Evolutionary conservation across 2,329 filamentous ascomycete species (phyloP), one percentile per base, ranked within the genome.

Genomic region (Pestalotiopsis sp.): DNA sequence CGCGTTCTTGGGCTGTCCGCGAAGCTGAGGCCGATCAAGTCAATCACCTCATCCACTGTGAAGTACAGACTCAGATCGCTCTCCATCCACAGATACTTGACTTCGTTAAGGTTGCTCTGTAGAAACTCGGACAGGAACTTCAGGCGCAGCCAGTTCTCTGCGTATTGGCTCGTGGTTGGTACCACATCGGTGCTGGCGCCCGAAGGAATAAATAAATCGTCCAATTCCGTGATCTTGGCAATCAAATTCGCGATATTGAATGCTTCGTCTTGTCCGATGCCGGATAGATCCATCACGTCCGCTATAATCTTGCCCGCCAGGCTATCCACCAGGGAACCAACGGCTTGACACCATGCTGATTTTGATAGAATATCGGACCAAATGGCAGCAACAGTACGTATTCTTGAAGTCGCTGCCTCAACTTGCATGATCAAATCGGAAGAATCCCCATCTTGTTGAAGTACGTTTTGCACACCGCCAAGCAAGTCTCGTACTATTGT

Each of bases 41-140:
- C 89, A 41, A 91, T 78, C 14, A 91, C 87, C 79, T 91, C 89
- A 4, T 85, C 84, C 7, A 81, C 83, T 0, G 86, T 83, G 73
- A 91, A 91, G 76, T 91, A 90, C 49, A 91, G 76, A 71, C 88
- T 90, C 57, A 92, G 80, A 76, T 91, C 89, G 77, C 88, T 89
- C 71, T 92, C 89, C 73, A 87, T 84, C 90, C 90, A 92, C 49
- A 92, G 77, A 71, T 83, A 91, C 68, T 83, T 84, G 68, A 92
- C 86, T 70, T 91, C 90, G 70, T 86, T 86, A 66, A 91, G 80
- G 74, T 91, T 91, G 72, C 88, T 90, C 80, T 92, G 89, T 72
- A 92, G 80, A 36, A 91, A 86, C 76, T 91, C 87, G 70, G 86
- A 86, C 20, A 92, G 81, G 73, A 88, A 91, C 78, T 91, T 88